Base-by-base conservation (phyloP, 345 rosid species). In the Erysimum cheiranthoides region DNA sequence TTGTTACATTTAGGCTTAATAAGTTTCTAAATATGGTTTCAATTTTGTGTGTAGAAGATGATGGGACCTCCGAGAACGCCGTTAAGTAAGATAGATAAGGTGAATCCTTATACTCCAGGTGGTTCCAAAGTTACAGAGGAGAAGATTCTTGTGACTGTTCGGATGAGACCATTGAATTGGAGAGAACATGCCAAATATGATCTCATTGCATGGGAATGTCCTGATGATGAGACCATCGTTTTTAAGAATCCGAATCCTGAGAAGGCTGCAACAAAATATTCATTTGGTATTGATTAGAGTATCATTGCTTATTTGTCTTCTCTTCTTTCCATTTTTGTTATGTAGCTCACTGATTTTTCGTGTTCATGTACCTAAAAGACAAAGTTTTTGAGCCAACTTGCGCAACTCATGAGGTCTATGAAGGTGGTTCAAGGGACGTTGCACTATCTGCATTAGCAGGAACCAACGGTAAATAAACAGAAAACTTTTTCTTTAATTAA, bases 181-280 rank as follows among this genome's bases (percentile, higher is more conserved):
- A 87, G 84, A 80, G 98, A 94, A 73, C 98, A 86, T 66, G 89
- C 96, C 7, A 61, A 88, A 78, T 94, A 91, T 63, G 97, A 91
- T 78, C 97, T 94, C 71, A 80, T 94, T 43, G 96, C 98, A 9
- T 94, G 97, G 98, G 96, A 91, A 57, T 91, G 91, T 74, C 82
- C 85, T 8, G 92, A 94, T 79, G 88, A 79, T 62, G 85, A 78
- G 16, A 84, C 86, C 14, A 82, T 94, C 2, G 70, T 85, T 10
- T 87, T 74, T 83, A 90, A 84, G 79, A 92, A 86, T 69, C 92
- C 90, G 1, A 90, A 82, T 69, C 86, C 75, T 18, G 95, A 91
- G 74, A 84, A 87, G 12, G 73, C 88, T 3, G 61, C 86, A 3
- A 40, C 79, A 0, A 54, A 77, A 4, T 83, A 85, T 58, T 83